Evolutionary conservation across 208 protist species (phyloP), one percentile per base, ranked within the genome.

Genomic region (Leishmania braziliensis): DNA sequence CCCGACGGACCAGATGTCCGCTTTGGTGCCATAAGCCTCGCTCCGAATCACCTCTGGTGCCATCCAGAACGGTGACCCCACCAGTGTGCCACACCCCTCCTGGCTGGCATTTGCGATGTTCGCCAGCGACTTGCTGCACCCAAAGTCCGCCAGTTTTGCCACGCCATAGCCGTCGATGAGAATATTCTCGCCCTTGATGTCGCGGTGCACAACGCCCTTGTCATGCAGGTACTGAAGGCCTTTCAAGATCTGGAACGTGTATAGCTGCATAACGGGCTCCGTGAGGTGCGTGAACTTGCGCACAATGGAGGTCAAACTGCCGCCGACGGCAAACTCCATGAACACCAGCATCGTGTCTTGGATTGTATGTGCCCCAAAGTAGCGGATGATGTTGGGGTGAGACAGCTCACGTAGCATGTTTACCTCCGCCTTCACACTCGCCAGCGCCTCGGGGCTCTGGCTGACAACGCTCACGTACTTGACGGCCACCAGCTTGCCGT

Each of bases 1-100:
- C 65, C 96, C 96, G 18, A 96, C 93, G 12, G 95, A 98, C 97
- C 95, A 98, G 63, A 98, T 97, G 80, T 98, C 97, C 26, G 95
- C 94, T 82, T 95, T 95, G 36, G 89, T 95, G 81, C 90, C 93
- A 82, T 96, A 96, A 1, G 89, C 86, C 78, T 96, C 92, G 70
- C 89, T 96, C 51, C 90, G 90, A 69, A 98, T 95, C 43, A 95
- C 91, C 86, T 98, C 95, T 3, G 95, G 95, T 14, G 95, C 93
- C 92, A 98, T 98, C 90, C 92, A 97, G 73, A 92, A 95, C 8
- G 93, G 93, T 10, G 95, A 96, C 16, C 95, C 95, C 8, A 92
- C 88, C 63, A 95, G 84, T 18, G 91, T 93, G 36, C 90, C 93
- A 70, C 91, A 95, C 58, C 92, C 91, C 10, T 85, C 86, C 68